Percentiles rank a stretch among this genome's conserved stretches.
These are phyloP conservation scores for Sugiyamaella mastotermitis DNA, from an alignment of 805 yeast genomes.

Conservation along the genomic window DNA sequence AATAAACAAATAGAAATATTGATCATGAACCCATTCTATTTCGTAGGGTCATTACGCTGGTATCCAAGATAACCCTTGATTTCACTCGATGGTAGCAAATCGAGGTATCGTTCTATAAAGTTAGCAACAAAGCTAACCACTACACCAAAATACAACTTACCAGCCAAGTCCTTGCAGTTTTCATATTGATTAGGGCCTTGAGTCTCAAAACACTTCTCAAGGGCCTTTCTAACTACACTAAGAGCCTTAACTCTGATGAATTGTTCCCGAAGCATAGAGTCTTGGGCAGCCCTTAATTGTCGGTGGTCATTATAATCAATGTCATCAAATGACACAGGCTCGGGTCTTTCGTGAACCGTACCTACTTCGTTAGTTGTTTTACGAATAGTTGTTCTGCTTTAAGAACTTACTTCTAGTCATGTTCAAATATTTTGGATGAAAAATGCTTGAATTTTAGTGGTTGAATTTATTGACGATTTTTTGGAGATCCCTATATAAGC, in stretches of 20 bases:
- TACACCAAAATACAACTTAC: conserved; percentile 31
- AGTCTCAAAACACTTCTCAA: conserved; percentile 60
- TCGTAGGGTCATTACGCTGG: conserved; percentile 82
- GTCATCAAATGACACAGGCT: conserved; percentile 75
- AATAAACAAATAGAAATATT: not conserved
- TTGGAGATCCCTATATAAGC: no score
- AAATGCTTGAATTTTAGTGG: no score
- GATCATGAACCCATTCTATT: no score
- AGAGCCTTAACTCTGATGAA: conserved; percentile 66
- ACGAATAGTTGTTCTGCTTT: no score
- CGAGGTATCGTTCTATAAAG: conserved; percentile 52
- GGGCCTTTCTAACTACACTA: conserved; percentile 64
- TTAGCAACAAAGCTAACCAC: not conserved
- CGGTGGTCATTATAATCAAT: conserved; percentile 65
- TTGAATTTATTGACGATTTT: no score
- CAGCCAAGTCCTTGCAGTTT: conserved; percentile 74
- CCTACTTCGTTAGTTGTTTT: conserved; percentile 9
- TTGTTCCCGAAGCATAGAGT: conserved; percentile 72
- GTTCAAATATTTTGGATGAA: no score
- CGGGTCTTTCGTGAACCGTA: conserved; percentile 39
- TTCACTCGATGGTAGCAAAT: conserved; percentile 64
- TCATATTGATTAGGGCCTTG: conserved; percentile 65
- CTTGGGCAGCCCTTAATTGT: conserved; percentile 67
- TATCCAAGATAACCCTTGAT: conserved; percentile 75
- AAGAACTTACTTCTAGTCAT: no score